Percentiles rank a stretch among this genome's conserved stretches.
Evolutionary conservation across 1,139 yeast species (phyloP).

Genomic region (Candida pseudoviswanathii): DNA sequence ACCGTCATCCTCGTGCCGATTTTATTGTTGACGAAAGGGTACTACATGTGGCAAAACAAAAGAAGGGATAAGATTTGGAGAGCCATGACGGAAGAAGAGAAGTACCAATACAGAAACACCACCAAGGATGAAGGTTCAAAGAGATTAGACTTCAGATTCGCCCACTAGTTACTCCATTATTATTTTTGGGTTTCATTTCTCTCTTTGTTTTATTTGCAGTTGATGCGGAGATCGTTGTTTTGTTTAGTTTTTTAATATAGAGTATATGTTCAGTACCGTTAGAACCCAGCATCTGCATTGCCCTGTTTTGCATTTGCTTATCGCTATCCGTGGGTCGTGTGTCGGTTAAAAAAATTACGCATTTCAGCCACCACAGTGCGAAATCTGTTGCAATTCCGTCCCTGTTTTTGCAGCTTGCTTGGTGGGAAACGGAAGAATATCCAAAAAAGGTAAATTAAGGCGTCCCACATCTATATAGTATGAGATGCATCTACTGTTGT

Average conservation of each 20-base stretch:
- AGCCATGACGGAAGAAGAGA: constrained; percentile 48
- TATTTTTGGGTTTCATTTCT: background rate
- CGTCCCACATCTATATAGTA: no score
- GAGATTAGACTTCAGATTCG: constrained; percentile 54
- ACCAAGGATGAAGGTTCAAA: constrained; percentile 56
- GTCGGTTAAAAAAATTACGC: background rate
- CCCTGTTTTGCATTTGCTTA: no score
- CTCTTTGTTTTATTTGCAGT: background rate
- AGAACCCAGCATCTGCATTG: no score
- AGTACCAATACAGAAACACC: constrained; percentile 40
- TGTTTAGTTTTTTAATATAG: no score
- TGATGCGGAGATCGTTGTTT: no score
- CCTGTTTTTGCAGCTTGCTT: background rate
- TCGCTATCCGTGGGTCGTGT: background rate
- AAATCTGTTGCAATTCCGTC: background rate
- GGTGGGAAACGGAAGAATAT: no score
- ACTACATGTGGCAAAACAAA: constrained; percentile 50
- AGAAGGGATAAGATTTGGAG: constrained; percentile 49
- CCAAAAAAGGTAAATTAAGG: no score
- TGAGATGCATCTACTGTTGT: no score
- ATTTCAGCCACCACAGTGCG: background rate
- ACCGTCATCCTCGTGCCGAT: constrained; percentile 21
- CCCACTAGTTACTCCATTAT: constrained; percentile 13
- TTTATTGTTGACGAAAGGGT: constrained; percentile 29
- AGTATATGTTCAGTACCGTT: no score